Evolutionary conservation across 2,329 filamentous ascomycete species (phyloP).

Genomic region (Talaromyces amestolkiae): DNA sequence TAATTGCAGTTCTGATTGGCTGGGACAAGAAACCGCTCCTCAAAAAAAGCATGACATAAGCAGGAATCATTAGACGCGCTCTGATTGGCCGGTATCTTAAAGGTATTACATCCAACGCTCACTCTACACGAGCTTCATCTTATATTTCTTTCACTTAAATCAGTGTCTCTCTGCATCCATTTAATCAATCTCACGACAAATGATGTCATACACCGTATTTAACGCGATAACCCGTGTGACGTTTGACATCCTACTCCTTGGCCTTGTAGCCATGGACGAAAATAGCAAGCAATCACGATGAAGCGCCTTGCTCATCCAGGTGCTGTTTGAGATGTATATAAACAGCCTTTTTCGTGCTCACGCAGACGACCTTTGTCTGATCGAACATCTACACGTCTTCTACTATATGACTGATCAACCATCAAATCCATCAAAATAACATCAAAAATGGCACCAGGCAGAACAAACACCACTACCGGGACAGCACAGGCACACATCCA

Average conservation of each 20-base stretch:
- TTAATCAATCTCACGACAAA: background rate
- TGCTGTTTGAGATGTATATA: background rate
- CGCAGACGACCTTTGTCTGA: too few species aligned
- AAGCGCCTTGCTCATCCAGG: background rate
- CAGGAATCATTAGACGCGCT: background rate
- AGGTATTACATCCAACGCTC: background rate
- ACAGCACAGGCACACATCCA: conserved; percentile 29
- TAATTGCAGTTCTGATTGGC: background rate
- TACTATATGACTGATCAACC: background rate
- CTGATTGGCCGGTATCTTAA: background rate
- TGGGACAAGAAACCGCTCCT: background rate
- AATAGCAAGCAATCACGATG: conserved; percentile 2
- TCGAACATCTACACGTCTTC: background rate
- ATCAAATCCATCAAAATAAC: background rate
- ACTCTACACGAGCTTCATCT: background rate
- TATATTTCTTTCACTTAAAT: background rate
- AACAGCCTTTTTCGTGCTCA: background rate
- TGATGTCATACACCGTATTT: background rate
- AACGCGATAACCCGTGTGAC: background rate
- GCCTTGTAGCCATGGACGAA: background rate
- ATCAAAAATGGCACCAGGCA: conserved; percentile 5
- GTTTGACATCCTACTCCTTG: background rate
- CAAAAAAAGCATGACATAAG: background rate
- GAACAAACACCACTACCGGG: background rate
- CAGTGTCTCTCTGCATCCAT: background rate